Conservation (phyloP, 192 early-diverging fungal species). For the Chytriomyces sp. region DNA sequence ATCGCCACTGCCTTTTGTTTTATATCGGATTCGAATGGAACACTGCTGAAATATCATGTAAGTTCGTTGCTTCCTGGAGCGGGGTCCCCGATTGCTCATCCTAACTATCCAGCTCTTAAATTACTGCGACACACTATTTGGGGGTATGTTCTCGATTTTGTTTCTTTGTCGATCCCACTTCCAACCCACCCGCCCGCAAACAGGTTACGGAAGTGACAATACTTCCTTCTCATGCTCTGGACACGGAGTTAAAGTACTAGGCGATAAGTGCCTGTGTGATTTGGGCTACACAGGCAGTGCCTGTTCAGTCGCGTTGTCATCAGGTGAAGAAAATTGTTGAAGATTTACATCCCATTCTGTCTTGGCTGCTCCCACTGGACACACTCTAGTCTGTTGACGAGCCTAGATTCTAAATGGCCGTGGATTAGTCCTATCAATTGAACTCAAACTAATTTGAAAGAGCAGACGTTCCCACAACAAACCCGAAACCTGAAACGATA, state of each 20-base stretch:
- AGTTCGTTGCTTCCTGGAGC: not conserved
- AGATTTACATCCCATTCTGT: not conserved
- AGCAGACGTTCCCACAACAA: no score
- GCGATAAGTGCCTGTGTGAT: conserved; percentile 40
- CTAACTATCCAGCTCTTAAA: conserved; percentile 12
- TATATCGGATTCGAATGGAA: conserved; percentile 8
- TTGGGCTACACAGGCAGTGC: conserved; percentile 29
- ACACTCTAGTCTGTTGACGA: no score
- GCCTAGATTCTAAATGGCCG: no score
- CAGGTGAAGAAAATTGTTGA: conserved; percentile 1
- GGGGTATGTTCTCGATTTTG: conserved; percentile 2
- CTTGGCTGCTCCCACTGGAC: no score
- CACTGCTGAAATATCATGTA: conserved; percentile 23
- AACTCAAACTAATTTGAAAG: no score
- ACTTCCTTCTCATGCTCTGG: conserved; percentile 28
- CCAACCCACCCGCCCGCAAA: not conserved
- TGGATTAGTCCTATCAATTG: no score
- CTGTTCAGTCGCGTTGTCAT: conserved; percentile 23
- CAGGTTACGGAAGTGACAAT: conserved; percentile 30
- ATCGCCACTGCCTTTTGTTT: conserved; percentile 2
- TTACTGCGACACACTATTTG: conserved; percentile 17
- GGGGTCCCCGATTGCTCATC: not conserved
- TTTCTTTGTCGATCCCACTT: not conserved
- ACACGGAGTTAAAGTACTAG: conserved; percentile 33
- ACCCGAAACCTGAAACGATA: conserved; percentile 14